Evolutionary conservation across 352 stramenopile species (phyloP), one percentile per base, ranked within the genome.

Genomic region (Pythium monospermum): DNA sequence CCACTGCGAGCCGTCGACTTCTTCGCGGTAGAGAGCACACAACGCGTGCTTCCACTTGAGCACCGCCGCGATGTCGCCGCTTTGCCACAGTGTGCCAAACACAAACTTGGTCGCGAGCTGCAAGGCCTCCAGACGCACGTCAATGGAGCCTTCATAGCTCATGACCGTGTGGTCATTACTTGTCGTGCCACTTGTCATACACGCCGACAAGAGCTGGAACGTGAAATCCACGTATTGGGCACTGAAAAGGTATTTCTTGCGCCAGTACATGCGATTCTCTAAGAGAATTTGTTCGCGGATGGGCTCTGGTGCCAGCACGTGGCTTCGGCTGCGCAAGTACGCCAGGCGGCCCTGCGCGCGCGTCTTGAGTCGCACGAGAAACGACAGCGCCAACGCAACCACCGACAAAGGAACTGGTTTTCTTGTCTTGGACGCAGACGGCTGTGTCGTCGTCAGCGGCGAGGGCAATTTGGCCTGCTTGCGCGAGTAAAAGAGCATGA

Each of bases 401-500:
- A 57, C 78, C 25, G 4, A 72, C 59, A 59, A 36, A n/a, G n/a
- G n/a, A n/a, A n/a, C n/a, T n/a, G n/a, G n/a, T 43, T 35, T 35
- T 13, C 30, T 35, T 8, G 30, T 13, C 23, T 48, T 53, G 12
- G 46, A 41, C 15, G 76, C 67, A 11, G 38, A 66, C 6, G 4
- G 40, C 27, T 18, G 48, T 19, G 12, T 19, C 41, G 39, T 31
- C 0, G 25, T 32, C 2, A 33, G 21, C 8, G 69, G 49, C 8
- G 69, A 26, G 12, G 40, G 55, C 6, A 91, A 41, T 21, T 71
- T 69, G 1, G 80, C 64, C 28, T 69, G 66, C 19, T 71, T 69
- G 26, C 81, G 77, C 11, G 81, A 69, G 49, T 95, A 95, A 36
- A 94, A 77, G 7, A 95, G 64, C 83, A 95, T 94, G 35, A 95